phyloP scores from a whole-genome alignment of 2,329 filamentous ascomycete genomes.

The Diaporthe aspalathi region DNA sequence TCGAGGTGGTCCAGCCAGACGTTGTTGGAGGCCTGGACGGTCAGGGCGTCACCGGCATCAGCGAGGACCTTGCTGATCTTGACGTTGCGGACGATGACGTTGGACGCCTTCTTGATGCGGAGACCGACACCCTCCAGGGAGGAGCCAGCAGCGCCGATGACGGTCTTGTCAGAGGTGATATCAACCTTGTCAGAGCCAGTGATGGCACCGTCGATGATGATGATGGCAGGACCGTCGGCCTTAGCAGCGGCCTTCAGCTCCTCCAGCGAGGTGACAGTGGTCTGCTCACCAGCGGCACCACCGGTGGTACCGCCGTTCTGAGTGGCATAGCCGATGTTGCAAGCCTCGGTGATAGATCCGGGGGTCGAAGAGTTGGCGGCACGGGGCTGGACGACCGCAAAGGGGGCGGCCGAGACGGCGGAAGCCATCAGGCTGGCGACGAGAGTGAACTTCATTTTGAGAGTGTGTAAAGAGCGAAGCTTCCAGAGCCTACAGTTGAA shows the following conservation, averaged over 20 bases:
- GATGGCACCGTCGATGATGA: conserved; percentile 60
- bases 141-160: conserved; percentile 56
- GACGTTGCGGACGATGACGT: conserved; percentile 73
- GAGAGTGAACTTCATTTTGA: conserved; percentile 37
- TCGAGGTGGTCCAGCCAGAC: conserved; percentile 78
- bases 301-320: conserved; percentile 65
- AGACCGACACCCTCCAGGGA: conserved; percentile 61
- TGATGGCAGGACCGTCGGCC: conserved; percentile 57
- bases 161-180: conserved; percentile 62
- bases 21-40: conserved; percentile 67
- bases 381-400: conserved; percentile 12
- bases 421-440: conserved; percentile 21
- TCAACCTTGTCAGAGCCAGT: conserved; percentile 54
- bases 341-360: conserved; percentile 38
- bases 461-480: conserved; percentile 21
- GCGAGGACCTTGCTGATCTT: conserved; percentile 68
- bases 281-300: conserved; percentile 64
- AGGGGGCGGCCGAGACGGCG: conserved; percentile 29
- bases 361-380: conserved; percentile 2
- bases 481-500: conserved; percentile 37
- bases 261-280: conserved; percentile 64
- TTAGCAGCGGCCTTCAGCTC: conserved; percentile 61
- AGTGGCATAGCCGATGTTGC: conserved; percentile 57
- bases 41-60: conserved; percentile 68
- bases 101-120: conserved; percentile 62